phyloP scores from a whole-genome alignment of 2,329 filamentous ascomycete genomes.

The Emmonsiellopsis sp. region DNA sequence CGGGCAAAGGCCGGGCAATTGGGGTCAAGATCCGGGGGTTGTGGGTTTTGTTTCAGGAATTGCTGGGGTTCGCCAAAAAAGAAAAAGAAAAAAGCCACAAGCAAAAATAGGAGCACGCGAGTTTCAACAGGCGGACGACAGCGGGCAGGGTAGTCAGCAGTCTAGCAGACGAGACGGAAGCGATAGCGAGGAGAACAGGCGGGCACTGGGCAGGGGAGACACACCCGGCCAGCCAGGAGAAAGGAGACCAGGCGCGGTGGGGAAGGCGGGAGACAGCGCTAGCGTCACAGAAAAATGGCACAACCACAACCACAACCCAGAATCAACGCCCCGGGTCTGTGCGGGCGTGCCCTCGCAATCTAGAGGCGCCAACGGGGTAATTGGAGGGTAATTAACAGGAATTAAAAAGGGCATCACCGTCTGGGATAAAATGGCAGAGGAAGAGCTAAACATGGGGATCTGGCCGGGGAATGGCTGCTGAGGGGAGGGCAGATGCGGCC shows the following conservation, averaged over 20 bases:
- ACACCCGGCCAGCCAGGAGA: not conserved
- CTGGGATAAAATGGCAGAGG: not conserved
- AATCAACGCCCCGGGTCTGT: too few relatives aligned
- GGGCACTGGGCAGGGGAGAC: conserved; percentile 7
- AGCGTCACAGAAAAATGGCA: conserved; percentile 4
- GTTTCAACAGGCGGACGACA: not conserved
- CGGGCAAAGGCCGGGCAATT: not conserved
- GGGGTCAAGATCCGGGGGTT: not conserved
- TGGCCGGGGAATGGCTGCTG: not conserved
- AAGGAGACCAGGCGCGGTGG: conserved; percentile 1
- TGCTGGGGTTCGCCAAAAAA: not conserved
- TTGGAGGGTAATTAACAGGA: not conserved
- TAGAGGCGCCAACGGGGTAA: not conserved
- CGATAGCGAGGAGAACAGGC: conserved; percentile 14
- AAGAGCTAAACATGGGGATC: not conserved
- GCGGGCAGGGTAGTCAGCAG: conserved; percentile 6
- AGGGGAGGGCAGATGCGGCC: not conserved
- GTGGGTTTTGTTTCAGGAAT: not conserved
- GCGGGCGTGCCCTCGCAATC: too few relatives aligned
- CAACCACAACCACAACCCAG: not conserved
- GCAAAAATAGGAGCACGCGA: not conserved
- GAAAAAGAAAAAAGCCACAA: not conserved
- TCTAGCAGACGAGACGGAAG: not conserved
- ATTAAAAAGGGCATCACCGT: not conserved
- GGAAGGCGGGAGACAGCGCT: conserved; percentile 1